These are phyloP conservation scores for Stagonosporopsis tanaceti DNA, from an alignment of 2,329 filamentous ascomycete species.

Conservation along the genomic window DNA sequence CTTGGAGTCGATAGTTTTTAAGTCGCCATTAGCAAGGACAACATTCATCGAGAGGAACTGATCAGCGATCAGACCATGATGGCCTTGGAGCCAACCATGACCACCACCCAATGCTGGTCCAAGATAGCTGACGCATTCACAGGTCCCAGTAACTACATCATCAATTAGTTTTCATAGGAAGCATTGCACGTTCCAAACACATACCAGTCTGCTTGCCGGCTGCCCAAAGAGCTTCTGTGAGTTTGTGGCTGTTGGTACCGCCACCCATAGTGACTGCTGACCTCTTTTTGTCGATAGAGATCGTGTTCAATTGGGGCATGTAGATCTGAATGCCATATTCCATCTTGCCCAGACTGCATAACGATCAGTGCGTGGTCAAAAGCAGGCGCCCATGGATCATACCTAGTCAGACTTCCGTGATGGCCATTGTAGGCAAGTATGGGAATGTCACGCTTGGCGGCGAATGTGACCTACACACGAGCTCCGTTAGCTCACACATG, in stretches of 20 bases:
- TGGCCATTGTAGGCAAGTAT: constrained; percentile 63
- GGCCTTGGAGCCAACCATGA: constrained; percentile 63
- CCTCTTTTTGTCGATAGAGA: constrained; percentile 54
- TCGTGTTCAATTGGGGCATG: constrained; percentile 54
- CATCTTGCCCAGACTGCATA: constrained; percentile 57
- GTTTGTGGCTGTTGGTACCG: constrained; percentile 56
- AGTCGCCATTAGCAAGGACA: constrained; percentile 60
- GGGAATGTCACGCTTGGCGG: constrained; percentile 56
- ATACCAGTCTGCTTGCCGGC: constrained; percentile 60
- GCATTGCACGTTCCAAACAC: not conserved
- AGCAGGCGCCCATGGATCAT: not conserved
- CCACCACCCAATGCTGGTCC: constrained; percentile 66
- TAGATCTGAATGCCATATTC: constrained; percentile 61
- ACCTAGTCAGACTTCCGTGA: constrained; percentile 58
- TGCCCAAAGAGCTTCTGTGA: constrained; percentile 60
- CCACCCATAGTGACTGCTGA: constrained; percentile 60
- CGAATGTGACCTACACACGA: constrained; percentile 55
- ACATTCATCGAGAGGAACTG: constrained; percentile 63
- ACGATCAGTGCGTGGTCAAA: not conserved
- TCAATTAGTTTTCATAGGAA: not conserved
- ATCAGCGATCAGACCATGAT: constrained; percentile 62
- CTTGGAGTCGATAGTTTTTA: constrained; percentile 48
- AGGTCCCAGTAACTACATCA: constrained; percentile 44
- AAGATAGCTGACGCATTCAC: constrained; percentile 60
- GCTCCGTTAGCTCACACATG: not conserved